Evolutionary conservation across 2,329 filamentous ascomycete genomes (phyloP).

Genomic region (Fusarium tjaetaba): DNA sequence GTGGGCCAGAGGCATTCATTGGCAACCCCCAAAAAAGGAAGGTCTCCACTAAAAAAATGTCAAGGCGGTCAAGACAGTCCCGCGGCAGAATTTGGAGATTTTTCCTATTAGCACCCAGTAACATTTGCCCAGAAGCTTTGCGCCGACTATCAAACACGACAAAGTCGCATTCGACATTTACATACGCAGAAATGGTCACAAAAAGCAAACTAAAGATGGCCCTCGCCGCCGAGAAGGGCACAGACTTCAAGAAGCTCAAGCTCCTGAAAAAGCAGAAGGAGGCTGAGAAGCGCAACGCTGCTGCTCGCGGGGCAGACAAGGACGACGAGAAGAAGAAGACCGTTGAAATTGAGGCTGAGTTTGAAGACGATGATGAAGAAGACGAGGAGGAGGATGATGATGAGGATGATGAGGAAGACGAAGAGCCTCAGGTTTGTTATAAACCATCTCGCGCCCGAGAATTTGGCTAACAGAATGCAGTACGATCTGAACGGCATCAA

Average conservation of each 20-base stretch:
- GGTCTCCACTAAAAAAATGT: constrained; percentile 42
- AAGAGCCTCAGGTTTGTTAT: constrained; percentile 44
- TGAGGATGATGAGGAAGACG: constrained; percentile 45
- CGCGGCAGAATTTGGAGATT: constrained; percentile 47
- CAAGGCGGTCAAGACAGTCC: constrained; percentile 40
- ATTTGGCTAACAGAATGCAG: constrained; percentile 41
- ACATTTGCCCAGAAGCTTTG: constrained; percentile 29
- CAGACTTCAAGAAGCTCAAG: constrained; percentile 63
- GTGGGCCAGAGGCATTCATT: too few species aligned
- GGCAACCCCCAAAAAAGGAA: background rate
- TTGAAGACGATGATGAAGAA: constrained; percentile 49
- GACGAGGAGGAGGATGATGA: constrained; percentile 53
- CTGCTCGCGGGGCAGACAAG: constrained; percentile 41
- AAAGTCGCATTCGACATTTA: constrained; percentile 18
- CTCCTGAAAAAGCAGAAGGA: constrained; percentile 60
- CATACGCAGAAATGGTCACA: constrained; percentile 50
- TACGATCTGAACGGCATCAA: constrained; percentile 66
- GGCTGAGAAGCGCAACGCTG: constrained; percentile 51
- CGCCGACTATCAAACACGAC: constrained; percentile 19
- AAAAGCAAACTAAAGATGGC: constrained; percentile 64
- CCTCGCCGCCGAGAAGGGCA: constrained; percentile 64
- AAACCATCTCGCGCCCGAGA: background rate
- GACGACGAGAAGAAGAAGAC: constrained; percentile 49
- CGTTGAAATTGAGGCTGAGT: constrained; percentile 52
- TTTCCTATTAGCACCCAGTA: constrained; percentile 40